A percentile compares a stretch with the other conserved stretches of the same genome.
Conservation (phyloP, 805 yeast genomes). For the Hanseniaspora opuntiae region DNA sequence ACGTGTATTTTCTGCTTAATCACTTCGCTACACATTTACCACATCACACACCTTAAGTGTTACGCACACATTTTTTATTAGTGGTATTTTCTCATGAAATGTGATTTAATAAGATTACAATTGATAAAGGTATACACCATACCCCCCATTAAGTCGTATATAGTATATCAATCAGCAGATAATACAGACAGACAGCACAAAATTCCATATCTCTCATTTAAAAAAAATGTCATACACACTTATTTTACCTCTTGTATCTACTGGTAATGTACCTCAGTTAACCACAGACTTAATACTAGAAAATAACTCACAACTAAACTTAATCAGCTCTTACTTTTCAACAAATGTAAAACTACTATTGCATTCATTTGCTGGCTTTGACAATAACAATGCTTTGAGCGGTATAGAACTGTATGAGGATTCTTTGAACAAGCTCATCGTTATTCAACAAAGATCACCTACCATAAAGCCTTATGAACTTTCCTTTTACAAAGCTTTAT, state of each 20-base stretch:
- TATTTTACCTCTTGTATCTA: constrained; percentile 68
- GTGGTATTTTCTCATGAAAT: too few species aligned
- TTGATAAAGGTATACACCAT: too few species aligned
- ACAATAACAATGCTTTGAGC: constrained; percentile 32
- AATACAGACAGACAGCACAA: too few species aligned
- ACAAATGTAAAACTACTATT: constrained; percentile 40
- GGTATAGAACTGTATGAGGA: constrained; percentile 53
- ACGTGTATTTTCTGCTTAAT: too few species aligned
- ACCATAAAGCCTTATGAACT: constrained; percentile 49
- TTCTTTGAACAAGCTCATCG: constrained; percentile 30
- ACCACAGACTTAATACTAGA: constrained; percentile 60
- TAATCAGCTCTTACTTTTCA: constrained; percentile 25
- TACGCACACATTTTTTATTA: too few species aligned
- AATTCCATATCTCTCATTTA: not conserved
- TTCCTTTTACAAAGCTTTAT: constrained; percentile 37
- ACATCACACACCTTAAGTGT: too few species aligned
- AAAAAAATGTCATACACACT: constrained; percentile 28
- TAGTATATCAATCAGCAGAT: too few species aligned
- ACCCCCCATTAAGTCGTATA: too few species aligned
- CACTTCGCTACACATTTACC: too few species aligned
- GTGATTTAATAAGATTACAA: not conserved
- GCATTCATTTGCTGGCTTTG: constrained; percentile 68
- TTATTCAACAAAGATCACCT: constrained; percentile 79
- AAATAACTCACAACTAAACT: constrained; percentile 37
- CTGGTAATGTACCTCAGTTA: constrained; percentile 84